A percentile compares a stretch with the other conserved stretches of the same genome.
These are phyloP conservation scores for Trichoderma lentiforme DNA, from an alignment of 2,329 filamentous ascomycete species.

Conservation along the genomic window DNA sequence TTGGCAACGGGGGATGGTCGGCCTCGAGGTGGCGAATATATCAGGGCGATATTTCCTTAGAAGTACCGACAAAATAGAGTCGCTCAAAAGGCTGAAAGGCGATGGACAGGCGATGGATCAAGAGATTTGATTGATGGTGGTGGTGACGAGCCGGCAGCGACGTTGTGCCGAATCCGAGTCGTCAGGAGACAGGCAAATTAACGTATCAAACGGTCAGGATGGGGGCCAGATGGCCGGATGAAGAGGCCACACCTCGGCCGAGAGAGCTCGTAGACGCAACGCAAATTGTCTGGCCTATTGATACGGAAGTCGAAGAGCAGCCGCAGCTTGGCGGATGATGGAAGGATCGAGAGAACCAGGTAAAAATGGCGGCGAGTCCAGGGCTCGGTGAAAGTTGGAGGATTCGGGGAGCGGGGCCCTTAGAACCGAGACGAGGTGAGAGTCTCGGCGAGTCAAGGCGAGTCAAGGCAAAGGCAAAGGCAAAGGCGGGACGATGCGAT, in stretches of 20 bases:
- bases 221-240: neutral
- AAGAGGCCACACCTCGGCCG: neutral
- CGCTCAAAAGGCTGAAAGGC: neutral
- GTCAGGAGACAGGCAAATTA: constrained; percentile 9
- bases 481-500: neutral
- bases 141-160: constrained; percentile 5
- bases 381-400: neutral
- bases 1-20: neutral
- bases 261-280: neutral
- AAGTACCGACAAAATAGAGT: neutral
- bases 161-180: constrained; percentile 15
- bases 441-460: neutral
- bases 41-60: neutral
- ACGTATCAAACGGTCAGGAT: constrained; percentile 11
- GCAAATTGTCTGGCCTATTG: neutral
- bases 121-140: neutral
- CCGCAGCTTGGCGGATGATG: neutral
- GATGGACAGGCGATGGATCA: neutral
- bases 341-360: neutral
- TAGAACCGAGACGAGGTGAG: neutral
- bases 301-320: neutral
- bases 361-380: neutral
- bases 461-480: neutral
- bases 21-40: constrained; percentile 11
- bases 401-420: constrained; percentile 1